phyloP scores from a whole-genome alignment of 495 filamentous ascomycete genomes.

The Penicillium verhagenii region DNA sequence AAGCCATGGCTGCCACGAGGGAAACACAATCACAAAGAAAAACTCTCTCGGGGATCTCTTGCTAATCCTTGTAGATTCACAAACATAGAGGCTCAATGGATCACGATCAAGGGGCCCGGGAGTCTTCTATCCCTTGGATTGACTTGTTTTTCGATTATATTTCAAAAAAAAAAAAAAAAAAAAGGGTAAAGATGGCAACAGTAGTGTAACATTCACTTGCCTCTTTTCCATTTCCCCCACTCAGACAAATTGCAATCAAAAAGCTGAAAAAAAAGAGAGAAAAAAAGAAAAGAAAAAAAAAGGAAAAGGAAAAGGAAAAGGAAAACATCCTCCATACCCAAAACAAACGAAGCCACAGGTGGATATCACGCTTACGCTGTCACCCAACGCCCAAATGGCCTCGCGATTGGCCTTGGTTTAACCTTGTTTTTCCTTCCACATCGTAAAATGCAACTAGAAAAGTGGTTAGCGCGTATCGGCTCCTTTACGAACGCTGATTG shows the following conservation, averaged over 20 bases:
- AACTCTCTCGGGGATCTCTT: not conserved
- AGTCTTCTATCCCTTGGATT: not conserved
- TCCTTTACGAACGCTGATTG: constrained; percentile 7
- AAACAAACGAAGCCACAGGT: not conserved
- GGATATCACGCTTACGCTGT: not conserved
- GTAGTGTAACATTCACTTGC: too few relatives aligned
- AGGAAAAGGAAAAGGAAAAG: not conserved
- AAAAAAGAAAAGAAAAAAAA: not conserved
- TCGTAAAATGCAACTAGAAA: not conserved
- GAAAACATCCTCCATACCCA: not conserved
- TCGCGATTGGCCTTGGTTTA: constrained; percentile 5
- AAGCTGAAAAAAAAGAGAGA: not conserved
- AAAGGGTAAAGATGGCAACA: too few relatives aligned
- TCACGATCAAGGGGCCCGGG: not conserved
- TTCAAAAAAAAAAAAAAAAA: not conserved
- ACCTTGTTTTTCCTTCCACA: not conserved
- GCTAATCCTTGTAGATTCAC: not conserved
- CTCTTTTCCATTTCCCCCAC: too few relatives aligned
- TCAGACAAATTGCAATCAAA: too few relatives aligned
- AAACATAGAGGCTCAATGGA: not conserved
- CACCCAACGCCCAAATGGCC: constrained; percentile 2
- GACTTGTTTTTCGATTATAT: not conserved
- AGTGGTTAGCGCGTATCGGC: constrained; percentile 12
- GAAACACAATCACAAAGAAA: not conserved
- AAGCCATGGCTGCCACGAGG: not conserved